phyloP scores from a whole-genome alignment of 2,329 filamentous ascomycete species.

The Fusarium sambucinum region DNA sequence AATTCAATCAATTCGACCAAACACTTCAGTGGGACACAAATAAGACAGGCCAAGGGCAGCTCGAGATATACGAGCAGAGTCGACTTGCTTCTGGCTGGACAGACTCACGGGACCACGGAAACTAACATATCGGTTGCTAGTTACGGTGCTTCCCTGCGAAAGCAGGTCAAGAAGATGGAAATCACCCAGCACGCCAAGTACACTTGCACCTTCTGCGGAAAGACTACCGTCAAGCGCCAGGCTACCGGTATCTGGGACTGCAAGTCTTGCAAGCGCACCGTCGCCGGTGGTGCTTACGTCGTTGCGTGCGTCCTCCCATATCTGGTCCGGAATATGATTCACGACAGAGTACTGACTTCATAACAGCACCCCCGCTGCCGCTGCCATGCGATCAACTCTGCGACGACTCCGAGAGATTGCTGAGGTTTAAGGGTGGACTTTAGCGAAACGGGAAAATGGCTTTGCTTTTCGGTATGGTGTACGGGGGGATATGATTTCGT shows the following conservation, averaged over 20 bases:
- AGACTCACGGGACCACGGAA: conserved; percentile 17
- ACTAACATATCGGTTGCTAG: conserved; percentile 60
- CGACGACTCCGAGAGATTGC: conserved; percentile 97
- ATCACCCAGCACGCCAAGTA: conserved; percentile 98
- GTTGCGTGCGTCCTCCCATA: conserved; percentile 83
- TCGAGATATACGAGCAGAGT: conserved; percentile 9
- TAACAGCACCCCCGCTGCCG: conserved; percentile 88
- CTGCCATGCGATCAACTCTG: conserved; percentile 95
- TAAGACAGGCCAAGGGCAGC: conserved; percentile 21
- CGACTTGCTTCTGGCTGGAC: conserved; percentile 13
- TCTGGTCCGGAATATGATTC: background rate
- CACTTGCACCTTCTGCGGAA: conserved; percentile 98
- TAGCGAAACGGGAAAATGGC: conserved; percentile 53
- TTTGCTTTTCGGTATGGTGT: conserved; percentile 63
- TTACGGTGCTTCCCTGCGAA: conserved; percentile 99
- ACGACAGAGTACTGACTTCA: conserved; percentile 46
- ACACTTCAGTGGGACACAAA: background rate
- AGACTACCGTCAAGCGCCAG: conserved; percentile 91
- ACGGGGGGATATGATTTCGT: conserved; percentile 59
- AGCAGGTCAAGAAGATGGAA: conserved; percentile 99
- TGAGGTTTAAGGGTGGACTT: conserved; percentile 77
- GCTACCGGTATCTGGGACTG: conserved; percentile 98
- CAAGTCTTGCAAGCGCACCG: conserved; percentile 92
- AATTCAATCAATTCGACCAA: conserved; percentile 3
- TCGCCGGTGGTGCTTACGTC: conserved; percentile 82